Percentiles rank a stretch among this genome's conserved stretches.
Evolutionary conservation across 768 basidiomycete species (phyloP).

Genomic region (Leucocoprinus sp.): DNA sequence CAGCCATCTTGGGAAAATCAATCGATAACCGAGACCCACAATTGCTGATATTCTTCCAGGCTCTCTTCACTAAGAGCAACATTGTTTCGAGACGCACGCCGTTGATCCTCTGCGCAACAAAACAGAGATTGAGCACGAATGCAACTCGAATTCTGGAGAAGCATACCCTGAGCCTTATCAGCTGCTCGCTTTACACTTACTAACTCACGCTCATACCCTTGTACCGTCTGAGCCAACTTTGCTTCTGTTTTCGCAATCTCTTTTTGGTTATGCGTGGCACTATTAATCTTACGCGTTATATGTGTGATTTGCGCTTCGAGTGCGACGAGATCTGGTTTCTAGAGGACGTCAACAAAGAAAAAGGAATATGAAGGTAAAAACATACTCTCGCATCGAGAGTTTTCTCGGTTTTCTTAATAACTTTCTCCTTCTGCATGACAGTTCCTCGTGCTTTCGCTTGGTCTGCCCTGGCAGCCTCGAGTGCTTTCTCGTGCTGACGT

Average conservation of each 20-base stretch:
- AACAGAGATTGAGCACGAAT: background rate
- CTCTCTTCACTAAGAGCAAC: conserved; percentile 76
- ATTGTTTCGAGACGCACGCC: conserved; percentile 64
- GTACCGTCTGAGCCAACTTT: conserved; percentile 39
- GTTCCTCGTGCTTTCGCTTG: conserved; percentile 71
- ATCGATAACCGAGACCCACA: conserved; percentile 39
- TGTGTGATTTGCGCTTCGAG: conserved; percentile 87
- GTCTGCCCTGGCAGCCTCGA: conserved; percentile 67
- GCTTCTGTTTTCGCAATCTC: conserved; percentile 52
- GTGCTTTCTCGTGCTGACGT: conserved; percentile 55
- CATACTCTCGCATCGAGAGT: conserved; percentile 72
- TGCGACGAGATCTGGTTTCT: conserved; percentile 82
- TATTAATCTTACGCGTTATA: conserved; percentile 67
- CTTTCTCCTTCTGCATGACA: conserved; percentile 80
- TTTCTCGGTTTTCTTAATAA: conserved; percentile 88
- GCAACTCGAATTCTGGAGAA: background rate
- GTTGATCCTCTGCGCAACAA: conserved; percentile 53
- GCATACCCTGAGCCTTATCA: conserved; percentile 69
- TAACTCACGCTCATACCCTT: conserved; percentile 56
- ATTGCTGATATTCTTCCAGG: conserved; percentile 76
- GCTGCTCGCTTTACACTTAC: conserved; percentile 58
- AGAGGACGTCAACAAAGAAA: background rate
- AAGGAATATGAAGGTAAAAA: background rate
- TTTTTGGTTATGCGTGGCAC: conserved; percentile 54
- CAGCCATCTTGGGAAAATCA: background rate